Conservation (phyloP, 2,329 filamentous ascomycete species). For the Macrophomina tecta region DNA sequence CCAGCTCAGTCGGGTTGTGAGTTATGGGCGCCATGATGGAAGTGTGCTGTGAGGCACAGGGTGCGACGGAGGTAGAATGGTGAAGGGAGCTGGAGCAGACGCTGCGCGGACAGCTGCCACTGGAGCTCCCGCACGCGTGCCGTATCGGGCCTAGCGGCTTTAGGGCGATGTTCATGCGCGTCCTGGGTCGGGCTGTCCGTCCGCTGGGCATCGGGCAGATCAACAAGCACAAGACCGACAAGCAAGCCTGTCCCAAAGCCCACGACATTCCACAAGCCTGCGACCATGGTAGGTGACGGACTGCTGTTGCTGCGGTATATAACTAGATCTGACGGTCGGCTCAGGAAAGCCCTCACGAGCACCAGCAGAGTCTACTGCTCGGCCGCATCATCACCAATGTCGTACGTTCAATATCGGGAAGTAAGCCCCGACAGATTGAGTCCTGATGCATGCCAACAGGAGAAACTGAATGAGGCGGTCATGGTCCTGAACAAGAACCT, state of each 20-base stretch:
- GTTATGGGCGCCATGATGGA: slow-evolving; percentile 64
- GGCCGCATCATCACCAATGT: slow-evolving; percentile 98
- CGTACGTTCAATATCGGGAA: slow-evolving; percentile 62
- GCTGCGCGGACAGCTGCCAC: slow-evolving; percentile 16
- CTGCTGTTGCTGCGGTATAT: neutral
- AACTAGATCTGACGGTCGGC: slow-evolving; percentile 11
- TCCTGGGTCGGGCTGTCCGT: neutral
- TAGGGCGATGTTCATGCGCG: slow-evolving; percentile 16
- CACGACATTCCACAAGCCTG: slow-evolving; percentile 20
- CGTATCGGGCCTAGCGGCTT: slow-evolving; percentile 11
- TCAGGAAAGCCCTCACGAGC: slow-evolving; percentile 93
- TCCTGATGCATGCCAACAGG: slow-evolving; percentile 59
- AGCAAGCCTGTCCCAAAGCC: neutral
- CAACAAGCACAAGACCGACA: slow-evolving; percentile 22
- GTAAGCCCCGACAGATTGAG: neutral
- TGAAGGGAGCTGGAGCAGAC: neutral
- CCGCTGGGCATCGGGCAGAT: neutral
- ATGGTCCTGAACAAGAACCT: slow-evolving; percentile 92
- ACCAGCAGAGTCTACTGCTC: slow-evolving; percentile 91
- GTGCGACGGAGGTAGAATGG: slow-evolving; percentile 10
- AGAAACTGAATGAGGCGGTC: slow-evolving; percentile 95
- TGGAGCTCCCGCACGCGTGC: slow-evolving; percentile 8
- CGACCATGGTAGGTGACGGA: slow-evolving; percentile 37
- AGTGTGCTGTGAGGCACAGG: neutral
- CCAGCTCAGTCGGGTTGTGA: slow-evolving; percentile 75